These are phyloP conservation scores for Eimeria maxima DNA, from an alignment of 169 alveolate species.

Conservation along the genomic window DNA sequence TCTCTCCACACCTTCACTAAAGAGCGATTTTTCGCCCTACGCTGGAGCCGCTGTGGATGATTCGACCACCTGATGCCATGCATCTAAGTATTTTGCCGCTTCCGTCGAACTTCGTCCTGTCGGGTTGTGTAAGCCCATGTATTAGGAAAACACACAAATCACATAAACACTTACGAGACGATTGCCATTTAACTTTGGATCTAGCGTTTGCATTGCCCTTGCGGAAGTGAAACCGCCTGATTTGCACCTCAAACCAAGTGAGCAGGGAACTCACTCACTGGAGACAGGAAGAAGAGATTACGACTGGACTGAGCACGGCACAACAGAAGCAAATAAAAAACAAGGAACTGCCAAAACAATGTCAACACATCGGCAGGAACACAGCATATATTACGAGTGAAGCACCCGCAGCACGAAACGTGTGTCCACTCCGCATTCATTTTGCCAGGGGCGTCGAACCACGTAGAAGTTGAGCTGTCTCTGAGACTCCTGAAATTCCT, in stretches of 20 bases:
- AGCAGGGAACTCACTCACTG: slow-evolving; percentile 26
- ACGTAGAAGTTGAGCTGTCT: background rate
- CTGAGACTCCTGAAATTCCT: background rate
- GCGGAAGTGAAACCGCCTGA: background rate
- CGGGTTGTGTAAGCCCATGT: background rate
- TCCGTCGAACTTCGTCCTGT: background rate
- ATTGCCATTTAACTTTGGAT: background rate
- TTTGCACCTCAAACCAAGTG: background rate
- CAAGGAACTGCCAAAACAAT: background rate
- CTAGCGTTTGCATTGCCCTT: background rate
- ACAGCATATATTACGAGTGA: no score
- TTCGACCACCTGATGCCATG: background rate
- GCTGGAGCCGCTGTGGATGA: background rate
- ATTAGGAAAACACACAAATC: background rate
- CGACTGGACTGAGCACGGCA: background rate
- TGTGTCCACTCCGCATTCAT: background rate
- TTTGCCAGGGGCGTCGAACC: background rate
- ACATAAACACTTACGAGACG: background rate
- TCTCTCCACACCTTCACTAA: background rate
- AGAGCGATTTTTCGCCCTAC: background rate
- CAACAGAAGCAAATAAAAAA: background rate
- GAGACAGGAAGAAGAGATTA: background rate
- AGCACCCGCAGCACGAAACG: background rate
- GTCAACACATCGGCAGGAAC: background rate
- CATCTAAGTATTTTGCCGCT: background rate